Conservation (phyloP, 2,329 filamentous ascomycete species). For the Pseudogymnoascus sp. region DNA sequence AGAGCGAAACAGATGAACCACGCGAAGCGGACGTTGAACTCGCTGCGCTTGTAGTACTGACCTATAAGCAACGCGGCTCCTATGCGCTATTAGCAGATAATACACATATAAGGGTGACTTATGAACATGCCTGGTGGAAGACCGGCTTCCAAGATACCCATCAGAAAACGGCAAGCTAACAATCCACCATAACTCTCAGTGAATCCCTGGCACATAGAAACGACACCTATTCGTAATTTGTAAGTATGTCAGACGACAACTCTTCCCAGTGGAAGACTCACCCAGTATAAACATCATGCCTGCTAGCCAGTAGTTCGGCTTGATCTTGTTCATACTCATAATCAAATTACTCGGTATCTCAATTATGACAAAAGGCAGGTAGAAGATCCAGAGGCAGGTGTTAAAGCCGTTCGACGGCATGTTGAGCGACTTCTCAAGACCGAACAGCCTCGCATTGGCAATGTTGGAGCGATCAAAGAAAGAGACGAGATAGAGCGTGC, state of each 20-base stretch:
- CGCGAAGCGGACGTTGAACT: conserved; percentile 25
- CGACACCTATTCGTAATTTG: conserved; percentile 28
- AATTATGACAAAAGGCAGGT: conserved; percentile 38
- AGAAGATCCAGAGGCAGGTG: conserved; percentile 37
- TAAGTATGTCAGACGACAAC: conserved; percentile 10
- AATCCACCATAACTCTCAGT: conserved; percentile 33
- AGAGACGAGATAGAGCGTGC: conserved; percentile 49
- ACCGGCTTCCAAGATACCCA: conserved; percentile 21
- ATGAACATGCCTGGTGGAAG: conserved; percentile 25
- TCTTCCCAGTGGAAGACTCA: conserved; percentile 16
- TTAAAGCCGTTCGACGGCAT: conserved; percentile 38
- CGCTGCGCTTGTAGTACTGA: conserved; percentile 22
- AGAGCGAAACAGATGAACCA: conserved; percentile 32
- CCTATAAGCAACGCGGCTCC: not conserved
- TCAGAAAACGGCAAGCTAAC: conserved; percentile 21
- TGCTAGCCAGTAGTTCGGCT: conserved; percentile 33
- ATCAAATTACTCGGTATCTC: conserved; percentile 42
- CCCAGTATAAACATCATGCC: conserved; percentile 37
- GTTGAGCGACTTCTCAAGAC: conserved; percentile 30
- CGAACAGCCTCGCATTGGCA: conserved; percentile 35
- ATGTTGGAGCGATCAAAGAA: conserved; percentile 47
- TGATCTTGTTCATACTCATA: conserved; percentile 33
- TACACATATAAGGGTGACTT: conserved; percentile 24
- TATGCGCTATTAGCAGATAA: conserved; percentile 13
- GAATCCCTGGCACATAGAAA: conserved; percentile 37